Conservation (phyloP, 768 basidiomycete genomes). For the Rhodotorula graminis region DNA sequence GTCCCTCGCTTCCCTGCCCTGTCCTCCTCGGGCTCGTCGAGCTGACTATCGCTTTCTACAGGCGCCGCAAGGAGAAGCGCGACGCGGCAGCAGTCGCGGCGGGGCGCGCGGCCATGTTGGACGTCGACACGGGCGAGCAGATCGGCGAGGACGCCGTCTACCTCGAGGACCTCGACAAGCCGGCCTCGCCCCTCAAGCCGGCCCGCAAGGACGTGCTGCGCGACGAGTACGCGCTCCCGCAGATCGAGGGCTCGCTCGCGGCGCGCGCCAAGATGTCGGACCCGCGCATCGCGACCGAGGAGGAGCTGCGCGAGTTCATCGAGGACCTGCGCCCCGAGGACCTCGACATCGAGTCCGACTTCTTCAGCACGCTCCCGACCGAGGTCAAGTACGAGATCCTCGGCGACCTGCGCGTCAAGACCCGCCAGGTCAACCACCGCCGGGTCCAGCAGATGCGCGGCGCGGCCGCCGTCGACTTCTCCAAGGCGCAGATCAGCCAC, state of each 20-base stretch:
- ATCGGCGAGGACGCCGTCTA: conserved; percentile 75
- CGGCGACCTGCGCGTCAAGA: conserved; percentile 88
- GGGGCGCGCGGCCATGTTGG: conserved; percentile 46
- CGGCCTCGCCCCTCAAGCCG: conserved; percentile 13
- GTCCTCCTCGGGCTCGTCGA: neutral
- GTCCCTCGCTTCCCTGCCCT: neutral
- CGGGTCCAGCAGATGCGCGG: conserved; percentile 85
- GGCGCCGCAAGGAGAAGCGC: conserved; percentile 5
- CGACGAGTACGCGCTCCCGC: conserved; percentile 90
- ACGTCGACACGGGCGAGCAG: conserved; percentile 52
- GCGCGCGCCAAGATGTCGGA: conserved; percentile 70
- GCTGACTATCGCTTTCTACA: neutral
- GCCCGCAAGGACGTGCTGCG: conserved; percentile 48
- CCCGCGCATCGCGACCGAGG: conserved; percentile 91
- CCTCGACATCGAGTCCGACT: conserved; percentile 82
- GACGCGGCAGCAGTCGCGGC: conserved; percentile 49
- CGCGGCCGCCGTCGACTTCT: conserved; percentile 88
- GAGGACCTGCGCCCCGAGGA: conserved; percentile 95
- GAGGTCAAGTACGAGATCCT: conserved; percentile 98
- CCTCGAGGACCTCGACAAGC: conserved; percentile 67
- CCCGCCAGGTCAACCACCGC: conserved; percentile 85
- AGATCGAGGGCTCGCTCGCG: conserved; percentile 59
- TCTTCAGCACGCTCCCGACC: conserved; percentile 85
- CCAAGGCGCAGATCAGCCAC: conserved; percentile 88
- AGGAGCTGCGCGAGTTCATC: conserved; percentile 85